phyloP scores from a whole-genome alignment of 768 basidiomycete species.

The Kwoniella newhampshirensis region DNA sequence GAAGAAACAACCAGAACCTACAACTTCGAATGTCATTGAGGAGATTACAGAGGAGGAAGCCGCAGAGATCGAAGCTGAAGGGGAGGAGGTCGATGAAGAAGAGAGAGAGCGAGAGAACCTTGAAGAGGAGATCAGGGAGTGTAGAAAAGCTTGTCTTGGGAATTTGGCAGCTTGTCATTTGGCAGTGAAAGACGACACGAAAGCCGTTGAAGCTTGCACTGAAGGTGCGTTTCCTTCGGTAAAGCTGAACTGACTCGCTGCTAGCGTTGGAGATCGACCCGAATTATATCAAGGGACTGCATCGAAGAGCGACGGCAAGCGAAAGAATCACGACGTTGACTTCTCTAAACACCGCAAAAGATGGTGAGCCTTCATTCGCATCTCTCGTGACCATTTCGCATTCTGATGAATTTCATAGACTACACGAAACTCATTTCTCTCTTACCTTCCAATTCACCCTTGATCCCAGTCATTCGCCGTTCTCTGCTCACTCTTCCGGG shows the following conservation, averaged over 20 bases:
- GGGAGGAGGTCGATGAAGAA: constrained; percentile 11
- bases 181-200: constrained; percentile 73
- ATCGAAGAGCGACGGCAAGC: constrained; percentile 82
- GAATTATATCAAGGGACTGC: constrained; percentile 78
- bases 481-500: constrained; percentile 64
- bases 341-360: constrained; percentile 74
- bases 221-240: constrained; percentile 64
- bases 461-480: constrained; percentile 58
- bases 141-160: constrained; percentile 72
- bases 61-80: constrained; percentile 31
- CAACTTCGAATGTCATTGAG: constrained; percentile 30
- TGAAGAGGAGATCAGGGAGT: constrained; percentile 60
- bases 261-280: constrained; percentile 84
- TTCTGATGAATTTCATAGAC: constrained; percentile 65
- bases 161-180: constrained; percentile 85
- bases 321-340: constrained; percentile 79
- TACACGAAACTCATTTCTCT: constrained; percentile 70
- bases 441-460: constrained; percentile 61
- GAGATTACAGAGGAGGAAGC: constrained; percentile 51
- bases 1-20: background rate
- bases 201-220: constrained; percentile 76
- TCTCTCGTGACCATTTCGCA: constrained; percentile 63
- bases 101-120: constrained; percentile 48
- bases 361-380: constrained; percentile 77
- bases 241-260: background rate